Conservation (phyloP, 108 stramenopile species). For the Chaetoceros tenuissimus region DNA sequence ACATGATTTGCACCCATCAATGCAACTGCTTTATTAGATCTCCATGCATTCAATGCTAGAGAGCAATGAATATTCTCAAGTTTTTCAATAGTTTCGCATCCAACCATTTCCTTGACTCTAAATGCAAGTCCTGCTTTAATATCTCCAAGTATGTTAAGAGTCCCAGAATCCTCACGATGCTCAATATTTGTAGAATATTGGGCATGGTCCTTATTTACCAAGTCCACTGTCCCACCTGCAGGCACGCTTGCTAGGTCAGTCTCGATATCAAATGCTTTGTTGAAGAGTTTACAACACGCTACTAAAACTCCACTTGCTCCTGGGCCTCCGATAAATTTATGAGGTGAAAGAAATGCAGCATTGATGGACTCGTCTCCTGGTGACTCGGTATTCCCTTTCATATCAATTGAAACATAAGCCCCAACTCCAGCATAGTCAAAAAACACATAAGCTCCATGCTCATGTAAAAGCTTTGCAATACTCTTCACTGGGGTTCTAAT, state of each 20-base stretch:
- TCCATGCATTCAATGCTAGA: background rate
- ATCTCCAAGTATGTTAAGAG: constrained; percentile 38
- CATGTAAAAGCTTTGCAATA: constrained; percentile 2
- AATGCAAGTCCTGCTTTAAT: constrained; percentile 45
- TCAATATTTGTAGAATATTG: constrained; percentile 12
- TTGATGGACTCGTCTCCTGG: constrained; percentile 12
- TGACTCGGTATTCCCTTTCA: constrained; percentile 33
- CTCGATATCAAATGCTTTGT: background rate
- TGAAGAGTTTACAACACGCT: constrained; percentile 14
- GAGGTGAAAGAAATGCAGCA: constrained; percentile 53
- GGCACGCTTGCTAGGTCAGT: constrained; percentile 2
- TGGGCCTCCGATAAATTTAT: constrained; percentile 64
- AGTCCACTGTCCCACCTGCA: constrained; percentile 52
- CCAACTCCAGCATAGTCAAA: constrained; percentile 41
- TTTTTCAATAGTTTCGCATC: background rate
- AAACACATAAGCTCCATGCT: constrained; percentile 4
- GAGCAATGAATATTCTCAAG: background rate
- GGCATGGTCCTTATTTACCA: background rate
- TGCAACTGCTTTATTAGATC: background rate
- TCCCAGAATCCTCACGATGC: constrained; percentile 50
- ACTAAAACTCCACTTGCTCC: constrained; percentile 20
- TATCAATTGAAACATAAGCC: constrained; percentile 48
- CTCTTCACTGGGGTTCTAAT: too few species aligned
- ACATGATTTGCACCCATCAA: background rate
- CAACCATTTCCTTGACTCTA: constrained; percentile 15